Conservation (phyloP, 352 stramenopile genomes). For the Achlya hypogyna region DNA sequence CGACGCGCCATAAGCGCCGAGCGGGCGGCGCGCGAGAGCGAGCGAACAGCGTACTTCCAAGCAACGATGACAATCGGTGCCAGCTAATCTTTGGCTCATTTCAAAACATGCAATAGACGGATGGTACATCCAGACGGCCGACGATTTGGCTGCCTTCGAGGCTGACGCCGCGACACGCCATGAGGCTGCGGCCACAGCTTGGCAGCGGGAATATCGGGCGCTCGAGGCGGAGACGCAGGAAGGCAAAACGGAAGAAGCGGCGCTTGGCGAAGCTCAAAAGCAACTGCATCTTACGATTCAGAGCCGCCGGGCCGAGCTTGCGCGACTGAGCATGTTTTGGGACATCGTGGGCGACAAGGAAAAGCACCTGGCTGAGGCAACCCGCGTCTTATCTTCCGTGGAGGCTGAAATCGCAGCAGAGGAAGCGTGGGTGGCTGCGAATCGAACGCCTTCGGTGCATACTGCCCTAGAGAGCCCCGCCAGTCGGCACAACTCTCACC, state of each 20-base stretch:
- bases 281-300: constrained; percentile 7
- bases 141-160: not conserved
- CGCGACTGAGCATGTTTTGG: constrained; percentile 15
- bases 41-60: constrained; percentile 7
- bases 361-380: constrained; percentile 1
- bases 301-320: constrained; percentile 1
- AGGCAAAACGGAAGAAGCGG: constrained; percentile 17
- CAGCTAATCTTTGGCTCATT: not conserved
- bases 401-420: constrained; percentile 1
- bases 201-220: constrained; percentile 3
- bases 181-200: not conserved
- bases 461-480: too few relatives aligned
- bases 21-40: not conserved
- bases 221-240: constrained; percentile 13
- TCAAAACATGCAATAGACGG: constrained; percentile 5
- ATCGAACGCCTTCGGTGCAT: too few relatives aligned
- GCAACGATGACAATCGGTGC: constrained; percentile 14
- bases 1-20: constrained; percentile 3
- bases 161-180: not conserved
- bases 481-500: too few relatives aligned
- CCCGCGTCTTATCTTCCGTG: not conserved
- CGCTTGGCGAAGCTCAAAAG: constrained; percentile 14
- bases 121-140: constrained; percentile 6
- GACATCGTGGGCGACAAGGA: constrained; percentile 17
- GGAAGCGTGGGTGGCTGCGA: too few relatives aligned